Evolutionary conservation across 805 yeast genomes (phyloP).

Genomic region (Maudiozyma turicensis): DNA sequence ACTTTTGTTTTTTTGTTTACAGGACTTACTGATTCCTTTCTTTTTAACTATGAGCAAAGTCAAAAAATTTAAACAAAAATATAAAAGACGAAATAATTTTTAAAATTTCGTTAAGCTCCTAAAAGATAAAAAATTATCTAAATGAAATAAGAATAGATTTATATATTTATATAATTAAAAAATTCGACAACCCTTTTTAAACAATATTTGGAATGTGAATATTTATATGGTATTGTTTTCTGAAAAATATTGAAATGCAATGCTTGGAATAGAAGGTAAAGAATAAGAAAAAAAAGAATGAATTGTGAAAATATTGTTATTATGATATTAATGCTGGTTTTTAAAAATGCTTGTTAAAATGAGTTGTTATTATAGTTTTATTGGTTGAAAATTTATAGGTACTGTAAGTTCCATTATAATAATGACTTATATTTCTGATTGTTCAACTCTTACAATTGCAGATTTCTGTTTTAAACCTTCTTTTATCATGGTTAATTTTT

Average conservation of each 20-base stretch:
- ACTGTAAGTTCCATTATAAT: too few species aligned
- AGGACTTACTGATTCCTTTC: neutral
- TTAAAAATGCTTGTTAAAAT: too few species aligned
- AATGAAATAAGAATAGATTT: neutral
- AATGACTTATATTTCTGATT: constrained; percentile 2
- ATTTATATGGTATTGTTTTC: neutral
- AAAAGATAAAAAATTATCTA: neutral
- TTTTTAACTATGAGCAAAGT: neutral
- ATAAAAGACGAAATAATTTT: neutral
- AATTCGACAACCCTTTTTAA: too few species aligned
- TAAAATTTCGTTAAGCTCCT: neutral
- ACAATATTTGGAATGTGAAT: neutral
- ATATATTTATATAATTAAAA: neutral
- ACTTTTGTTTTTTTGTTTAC: neutral
- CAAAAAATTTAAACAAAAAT: neutral
- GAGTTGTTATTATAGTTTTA: neutral
- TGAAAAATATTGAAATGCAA: neutral
- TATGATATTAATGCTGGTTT: neutral
- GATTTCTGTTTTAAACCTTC: constrained; percentile 45
- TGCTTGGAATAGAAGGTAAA: too few species aligned
- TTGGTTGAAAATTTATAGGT: too few species aligned
- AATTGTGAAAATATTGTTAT: neutral
- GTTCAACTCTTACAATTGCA: constrained; percentile 21
- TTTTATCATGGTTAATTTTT: constrained; percentile 48
- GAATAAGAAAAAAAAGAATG: neutral